phyloP scores from a whole-genome alignment of 2,329 filamentous ascomycete genomes.

The Graphium sp. region DNA sequence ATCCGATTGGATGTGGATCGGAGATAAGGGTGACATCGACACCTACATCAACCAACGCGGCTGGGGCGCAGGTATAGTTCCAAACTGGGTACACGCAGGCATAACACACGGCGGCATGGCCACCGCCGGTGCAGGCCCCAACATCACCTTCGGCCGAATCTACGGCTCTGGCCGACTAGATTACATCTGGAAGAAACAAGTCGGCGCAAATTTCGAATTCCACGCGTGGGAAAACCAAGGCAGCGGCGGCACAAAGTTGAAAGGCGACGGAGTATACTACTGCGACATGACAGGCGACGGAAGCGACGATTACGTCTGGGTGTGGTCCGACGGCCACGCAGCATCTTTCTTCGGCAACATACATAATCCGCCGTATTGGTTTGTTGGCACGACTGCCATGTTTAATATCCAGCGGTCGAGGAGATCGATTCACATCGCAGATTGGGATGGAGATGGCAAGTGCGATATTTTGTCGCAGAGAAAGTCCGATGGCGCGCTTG shows the following conservation, averaged over 20 bases:
- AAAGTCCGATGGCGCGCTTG: too few species aligned
- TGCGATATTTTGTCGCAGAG: too few species aligned
- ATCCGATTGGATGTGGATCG: conserved; percentile 14
- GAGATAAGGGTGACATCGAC: conserved; percentile 11
- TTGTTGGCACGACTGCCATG: not conserved
- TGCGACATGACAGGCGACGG: conserved; percentile 8
- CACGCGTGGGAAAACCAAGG: conserved; percentile 7
- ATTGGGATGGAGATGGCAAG: conserved; percentile 18
- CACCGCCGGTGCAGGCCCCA: conserved; percentile 1
- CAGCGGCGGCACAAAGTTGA: conserved; percentile 6
- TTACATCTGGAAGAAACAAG: conserved; percentile 5
- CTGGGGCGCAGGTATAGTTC: conserved; percentile 4
- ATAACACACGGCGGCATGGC: conserved; percentile 5
- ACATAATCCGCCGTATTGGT: not conserved
- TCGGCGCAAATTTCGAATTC: not conserved
- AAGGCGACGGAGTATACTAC: conserved; percentile 4
- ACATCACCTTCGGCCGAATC: conserved; percentile 8
- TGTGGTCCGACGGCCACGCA: conserved; percentile 5
- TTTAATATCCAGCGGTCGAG: not conserved
- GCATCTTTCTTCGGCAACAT: too few species aligned
- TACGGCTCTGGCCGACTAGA: conserved; percentile 6
- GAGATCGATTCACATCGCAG: conserved; percentile 11
- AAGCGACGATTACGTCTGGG: conserved; percentile 8
- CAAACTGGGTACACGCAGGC: conserved; percentile 5
- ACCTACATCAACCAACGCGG: conserved; percentile 10